phyloP scores from a whole-genome alignment of 1,284 basidiomycete species.

The Ceratobasidium theobromae region DNA sequence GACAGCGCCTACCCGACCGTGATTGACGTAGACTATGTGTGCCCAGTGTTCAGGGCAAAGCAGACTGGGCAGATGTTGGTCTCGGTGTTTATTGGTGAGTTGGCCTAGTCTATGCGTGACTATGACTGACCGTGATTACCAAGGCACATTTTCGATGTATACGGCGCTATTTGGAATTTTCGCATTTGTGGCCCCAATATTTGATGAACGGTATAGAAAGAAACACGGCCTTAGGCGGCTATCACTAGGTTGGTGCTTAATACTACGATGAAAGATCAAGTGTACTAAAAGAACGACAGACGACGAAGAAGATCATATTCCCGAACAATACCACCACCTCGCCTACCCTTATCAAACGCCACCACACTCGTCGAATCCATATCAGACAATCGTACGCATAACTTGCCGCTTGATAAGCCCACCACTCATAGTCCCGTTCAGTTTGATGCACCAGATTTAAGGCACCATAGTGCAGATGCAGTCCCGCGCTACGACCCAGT shows the following conservation, averaged over 20 bases:
- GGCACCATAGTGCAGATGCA: background rate
- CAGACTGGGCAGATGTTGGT: conserved; percentile 6
- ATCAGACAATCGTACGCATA: conserved; percentile 5
- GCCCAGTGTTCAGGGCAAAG: conserved; percentile 14
- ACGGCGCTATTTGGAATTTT: conserved; percentile 12
- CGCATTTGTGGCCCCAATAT: conserved; percentile 2
- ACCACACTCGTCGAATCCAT: conserved; percentile 4
- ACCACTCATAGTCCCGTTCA: background rate
- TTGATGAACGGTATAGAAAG: conserved; percentile 19
- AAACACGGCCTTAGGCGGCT: background rate
- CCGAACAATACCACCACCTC: background rate
- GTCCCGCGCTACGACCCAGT: conserved; percentile 21
- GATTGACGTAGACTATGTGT: conserved; percentile 30
- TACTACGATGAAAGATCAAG: background rate
- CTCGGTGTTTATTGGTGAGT: conserved; percentile 27
- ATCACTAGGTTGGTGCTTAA: background rate
- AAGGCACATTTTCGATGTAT: conserved; percentile 31
- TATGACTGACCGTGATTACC: background rate
- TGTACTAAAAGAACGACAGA: background rate
- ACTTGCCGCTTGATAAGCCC: background rate
- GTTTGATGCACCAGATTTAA: conserved; percentile 19
- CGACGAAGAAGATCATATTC: background rate
- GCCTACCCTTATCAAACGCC: background rate
- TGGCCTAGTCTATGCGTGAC: background rate
- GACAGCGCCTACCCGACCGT: background rate